Base-by-base conservation (phyloP, 305 asterid genomes). In the Rubia tinctorum region DNA sequence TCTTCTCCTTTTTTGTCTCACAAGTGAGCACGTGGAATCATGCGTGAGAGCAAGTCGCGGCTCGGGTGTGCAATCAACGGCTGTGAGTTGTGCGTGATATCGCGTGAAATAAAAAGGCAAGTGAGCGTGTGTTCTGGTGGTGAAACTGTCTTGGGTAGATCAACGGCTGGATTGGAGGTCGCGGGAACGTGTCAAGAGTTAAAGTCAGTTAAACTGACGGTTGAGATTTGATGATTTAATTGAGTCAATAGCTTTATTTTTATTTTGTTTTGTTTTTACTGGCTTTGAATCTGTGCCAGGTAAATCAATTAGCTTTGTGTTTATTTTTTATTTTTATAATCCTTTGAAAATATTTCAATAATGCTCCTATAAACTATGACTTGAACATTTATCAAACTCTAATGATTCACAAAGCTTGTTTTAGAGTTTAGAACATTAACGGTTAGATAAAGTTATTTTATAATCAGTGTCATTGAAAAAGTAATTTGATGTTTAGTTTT, bases 141-240 rank as follows among this genome's bases (percentile, higher is more conserved):
- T 55, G 71, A 76, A 62, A 76, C 22, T 49, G 66, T 49, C 45
- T 49, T 0, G 66, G 68, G 11, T 49, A 20, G 13, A 15, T 61
- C 65, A 15, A 25, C 71, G 30, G 43, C 43, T 47, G 34, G 45
- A 68, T 68, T 69, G 69, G 63, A 43, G 73, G 73, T 70, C 34
- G 2, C 11, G 4, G 62, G 22, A 44, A 75, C 49, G 70, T 5
- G 62, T 34, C 66, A 39, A 39, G 44, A 20, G 27, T 14, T 5
- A 53, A 53, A 53, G 60, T 53, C 60, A 5, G 11, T 22, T 7
- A 2, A 12, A 30, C n/a, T 3, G 59, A 69, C 58, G 79, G 75
- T 15, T 8, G 20, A 14, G 53, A 75, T 76, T 27, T 3, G 42
- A 27, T 18, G 45, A 14, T 61, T 63, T 11, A 30, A 45, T 65